A percentile compares a stretch with the other conserved stretches of the same genome.
Evolutionary conservation across 345 rosid species (phyloP).

Genomic region (Brassica incana): DNA sequence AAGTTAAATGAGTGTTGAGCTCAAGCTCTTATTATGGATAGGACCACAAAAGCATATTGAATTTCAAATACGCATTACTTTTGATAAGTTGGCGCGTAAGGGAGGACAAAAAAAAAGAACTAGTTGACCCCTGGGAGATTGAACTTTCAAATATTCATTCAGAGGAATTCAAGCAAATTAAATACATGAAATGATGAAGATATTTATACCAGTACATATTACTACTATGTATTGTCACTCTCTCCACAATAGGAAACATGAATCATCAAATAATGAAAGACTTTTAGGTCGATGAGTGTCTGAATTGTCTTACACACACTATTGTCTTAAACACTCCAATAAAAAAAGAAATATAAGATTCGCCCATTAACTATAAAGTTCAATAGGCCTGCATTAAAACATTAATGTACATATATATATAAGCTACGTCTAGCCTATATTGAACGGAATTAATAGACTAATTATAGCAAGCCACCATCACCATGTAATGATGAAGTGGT

Average conservation of each 20-base stretch:
- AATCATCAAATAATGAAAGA: constrained; percentile 34
- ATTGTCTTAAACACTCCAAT: constrained; percentile 2
- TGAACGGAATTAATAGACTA: constrained; percentile 17
- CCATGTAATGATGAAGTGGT: constrained; percentile 17
- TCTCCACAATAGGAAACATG: constrained; percentile 24
- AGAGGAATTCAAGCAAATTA: background rate
- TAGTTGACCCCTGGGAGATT: constrained; percentile 13
- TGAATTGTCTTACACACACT: constrained; percentile 25
- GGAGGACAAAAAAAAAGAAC: background rate
- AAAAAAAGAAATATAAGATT: background rate
- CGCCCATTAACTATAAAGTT: constrained; percentile 25
- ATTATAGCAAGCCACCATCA: constrained; percentile 13
- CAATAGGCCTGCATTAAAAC: constrained; percentile 21
- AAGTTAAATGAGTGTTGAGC: background rate
- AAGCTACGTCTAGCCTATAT: constrained; percentile 6
- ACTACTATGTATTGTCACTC: constrained; percentile 16
- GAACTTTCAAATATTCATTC: constrained; percentile 14
- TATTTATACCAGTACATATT: background rate
- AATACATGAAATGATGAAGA: constrained; percentile 4
- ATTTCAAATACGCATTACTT: constrained; percentile 8
- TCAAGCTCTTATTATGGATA: constrained; percentile 16
- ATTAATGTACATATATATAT: background rate
- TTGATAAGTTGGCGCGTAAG: constrained; percentile 32
- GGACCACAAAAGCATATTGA: constrained; percentile 36
- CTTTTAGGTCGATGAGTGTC: constrained; percentile 16